Percentiles rank a stretch among this genome's conserved stretches.
These are phyloP conservation scores for Adiantum capillusveneris DNA, from an alignment of 75 land plant genomes.

Conservation along the genomic window DNA sequence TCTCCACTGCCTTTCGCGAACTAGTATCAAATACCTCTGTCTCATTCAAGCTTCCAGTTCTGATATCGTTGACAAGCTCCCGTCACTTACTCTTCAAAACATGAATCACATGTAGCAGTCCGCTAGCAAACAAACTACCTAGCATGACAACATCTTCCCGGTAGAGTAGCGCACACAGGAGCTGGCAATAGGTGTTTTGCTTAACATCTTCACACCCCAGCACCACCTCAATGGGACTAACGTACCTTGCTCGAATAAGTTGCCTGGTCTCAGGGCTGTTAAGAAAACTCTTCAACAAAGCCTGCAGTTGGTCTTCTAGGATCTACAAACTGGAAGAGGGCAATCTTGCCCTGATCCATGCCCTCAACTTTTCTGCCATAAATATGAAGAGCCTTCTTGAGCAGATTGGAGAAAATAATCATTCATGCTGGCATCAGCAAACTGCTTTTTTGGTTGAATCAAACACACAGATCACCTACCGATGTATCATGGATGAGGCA, in stretches of 20 bases:
- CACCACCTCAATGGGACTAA: constrained; percentile 45
- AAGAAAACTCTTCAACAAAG: constrained; percentile 6
- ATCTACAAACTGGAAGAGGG: constrained; percentile 59
- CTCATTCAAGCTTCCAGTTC: not conserved
- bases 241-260: constrained; percentile 39
- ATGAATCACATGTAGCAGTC: constrained; percentile 50
- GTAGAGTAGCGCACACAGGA: constrained; percentile 63
- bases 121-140: constrained; percentile 69
- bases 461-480: constrained; percentile 30
- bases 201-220: constrained; percentile 51
- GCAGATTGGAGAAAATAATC: not conserved
- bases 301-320: constrained; percentile 63
- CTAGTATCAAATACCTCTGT: too few relatives aligned
- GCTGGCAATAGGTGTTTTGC: constrained; percentile 85
- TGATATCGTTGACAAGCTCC: constrained; percentile 51
- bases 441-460: too few relatives aligned
- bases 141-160: constrained; percentile 46
- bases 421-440: not conserved
- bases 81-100: constrained; percentile 59
- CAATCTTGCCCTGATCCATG: constrained; percentile 63
- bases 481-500: constrained; percentile 79
- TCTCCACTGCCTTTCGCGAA: too few relatives aligned
- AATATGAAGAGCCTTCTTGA: too few relatives aligned
- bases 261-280: constrained; percentile 37
- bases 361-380: constrained; percentile 50